Evolutionary conservation across 306 rosid species (phyloP).

Genomic region (Sesbania bispinosa): DNA sequence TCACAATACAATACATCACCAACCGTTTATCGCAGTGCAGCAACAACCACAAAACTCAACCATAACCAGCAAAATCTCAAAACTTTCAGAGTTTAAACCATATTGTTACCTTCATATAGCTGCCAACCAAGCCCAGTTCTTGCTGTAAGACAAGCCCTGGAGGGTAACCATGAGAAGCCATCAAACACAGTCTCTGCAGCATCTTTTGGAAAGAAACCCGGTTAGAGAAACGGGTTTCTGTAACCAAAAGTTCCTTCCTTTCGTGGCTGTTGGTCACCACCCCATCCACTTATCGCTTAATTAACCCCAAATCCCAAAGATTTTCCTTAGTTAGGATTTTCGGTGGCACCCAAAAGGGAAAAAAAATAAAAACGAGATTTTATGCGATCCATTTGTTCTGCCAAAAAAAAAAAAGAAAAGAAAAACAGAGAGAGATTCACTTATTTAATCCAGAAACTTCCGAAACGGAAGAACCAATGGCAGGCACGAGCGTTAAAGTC

Average conservation of each 20-base stretch:
- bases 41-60: background rate
- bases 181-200: slow-evolving; percentile 49
- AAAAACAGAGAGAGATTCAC: background rate
- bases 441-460: slow-evolving; percentile 33
- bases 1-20: background rate
- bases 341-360: slow-evolving; percentile 19
- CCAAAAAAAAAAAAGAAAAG: background rate
- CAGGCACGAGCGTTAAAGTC: slow-evolving; percentile 17
- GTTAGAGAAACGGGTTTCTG: background rate
- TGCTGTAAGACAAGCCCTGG: slow-evolving; percentile 50
- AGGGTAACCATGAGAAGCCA: slow-evolving; percentile 73
- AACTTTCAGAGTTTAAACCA: background rate
- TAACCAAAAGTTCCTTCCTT: slow-evolving; percentile 25
- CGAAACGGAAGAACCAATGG: slow-evolving; percentile 26
- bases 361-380: background rate
- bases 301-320: slow-evolving; percentile 27
- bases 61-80: background rate
- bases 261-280: slow-evolving; percentile 28
- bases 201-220: slow-evolving; percentile 17
- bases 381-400: slow-evolving; percentile 12
- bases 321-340: slow-evolving; percentile 9
- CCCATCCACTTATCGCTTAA: slow-evolving; percentile 41
- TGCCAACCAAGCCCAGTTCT: slow-evolving; percentile 29
- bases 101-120: slow-evolving; percentile 46
- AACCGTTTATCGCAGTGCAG: too few relatives aligned